A percentile compares a stretch with the other conserved stretches of the same genome.
Evolutionary conservation across 2,329 filamentous ascomycete species (phyloP).

Genomic region (Seiridium unicorne): DNA sequence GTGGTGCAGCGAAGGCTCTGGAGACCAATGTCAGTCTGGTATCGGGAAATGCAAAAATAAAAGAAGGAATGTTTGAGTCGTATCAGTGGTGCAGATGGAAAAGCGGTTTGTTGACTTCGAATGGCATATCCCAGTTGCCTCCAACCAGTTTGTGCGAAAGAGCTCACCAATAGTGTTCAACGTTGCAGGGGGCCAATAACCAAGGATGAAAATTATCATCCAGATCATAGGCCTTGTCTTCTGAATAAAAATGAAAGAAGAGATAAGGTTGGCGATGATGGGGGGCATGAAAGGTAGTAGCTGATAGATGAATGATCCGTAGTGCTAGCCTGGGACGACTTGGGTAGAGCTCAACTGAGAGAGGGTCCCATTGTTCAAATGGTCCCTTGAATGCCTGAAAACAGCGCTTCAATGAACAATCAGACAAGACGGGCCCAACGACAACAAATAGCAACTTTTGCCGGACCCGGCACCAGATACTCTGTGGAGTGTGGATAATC

Average conservation of each 20-base stretch:
- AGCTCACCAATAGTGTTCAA: not conserved
- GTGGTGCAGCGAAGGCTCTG: not conserved
- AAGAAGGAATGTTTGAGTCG: no score
- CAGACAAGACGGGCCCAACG: not conserved
- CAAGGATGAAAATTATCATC: not conserved
- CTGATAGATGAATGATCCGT: slow-evolving; percentile 2
- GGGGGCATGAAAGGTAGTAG: not conserved
- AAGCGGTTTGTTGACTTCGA: no score
- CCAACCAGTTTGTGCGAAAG: no score
- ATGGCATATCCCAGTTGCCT: no score
- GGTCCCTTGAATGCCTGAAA: not conserved
- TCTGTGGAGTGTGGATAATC: not conserved
- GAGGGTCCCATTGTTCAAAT: not conserved
- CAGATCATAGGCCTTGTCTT: not conserved
- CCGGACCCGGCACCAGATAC: slow-evolving; percentile 1
- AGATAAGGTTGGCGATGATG: no score
- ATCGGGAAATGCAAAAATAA: not conserved
- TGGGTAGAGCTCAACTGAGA: not conserved
- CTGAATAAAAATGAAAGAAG: not conserved
- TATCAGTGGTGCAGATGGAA: no score
- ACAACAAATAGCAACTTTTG: not conserved
- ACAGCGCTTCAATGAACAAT: not conserved
- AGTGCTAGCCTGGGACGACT: not conserved
- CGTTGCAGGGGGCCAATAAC: not conserved
- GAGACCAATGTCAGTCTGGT: not conserved